Conservation (phyloP, 2,329 filamentous ascomycete species). For the Boeremia exigua region DNA sequence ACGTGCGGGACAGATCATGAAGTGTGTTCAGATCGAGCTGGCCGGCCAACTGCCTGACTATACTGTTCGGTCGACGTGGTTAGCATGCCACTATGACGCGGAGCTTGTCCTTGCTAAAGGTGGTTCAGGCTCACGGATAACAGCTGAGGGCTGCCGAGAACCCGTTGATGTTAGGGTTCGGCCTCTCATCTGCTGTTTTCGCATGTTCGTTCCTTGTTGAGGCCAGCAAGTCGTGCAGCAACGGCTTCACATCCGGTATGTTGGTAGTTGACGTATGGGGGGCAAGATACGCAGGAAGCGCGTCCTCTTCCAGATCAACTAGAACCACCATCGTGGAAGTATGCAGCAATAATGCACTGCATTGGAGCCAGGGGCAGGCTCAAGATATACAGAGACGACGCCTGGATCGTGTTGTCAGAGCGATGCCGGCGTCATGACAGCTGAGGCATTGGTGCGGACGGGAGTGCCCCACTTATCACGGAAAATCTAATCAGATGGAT, state of each 20-base stretch:
- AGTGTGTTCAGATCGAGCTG: constrained; percentile 87
- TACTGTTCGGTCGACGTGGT: constrained; percentile 58
- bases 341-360: constrained; percentile 23
- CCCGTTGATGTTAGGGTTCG: constrained; percentile 63
- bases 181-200: constrained; percentile 36
- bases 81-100: constrained; percentile 36
- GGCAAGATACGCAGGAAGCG: constrained; percentile 29
- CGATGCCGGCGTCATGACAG: constrained; percentile 31
- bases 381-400: constrained; percentile 6
- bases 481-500: constrained; percentile 13
- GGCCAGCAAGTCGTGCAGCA: constrained; percentile 34
- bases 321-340: constrained; percentile 51
- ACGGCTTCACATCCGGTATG: constrained; percentile 33
- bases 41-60: constrained; percentile 76
- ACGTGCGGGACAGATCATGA: constrained; percentile 81
- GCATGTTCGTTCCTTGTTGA: constrained; percentile 9
- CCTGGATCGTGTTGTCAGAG: constrained; percentile 3
- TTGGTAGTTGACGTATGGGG: constrained; percentile 26
- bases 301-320: constrained; percentile 52
- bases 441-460: constrained; percentile 4
- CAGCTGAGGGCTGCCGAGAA: constrained; percentile 69
- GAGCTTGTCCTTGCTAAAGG: constrained; percentile 40
- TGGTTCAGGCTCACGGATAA: constrained; percentile 67
- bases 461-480: neutral
- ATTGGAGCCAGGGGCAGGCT: constrained; percentile 35